Evolutionary conservation across 169 alveolate species (phyloP), one percentile per base, ranked within the genome.

Genomic region (Plasmodium blacklocki): DNA sequence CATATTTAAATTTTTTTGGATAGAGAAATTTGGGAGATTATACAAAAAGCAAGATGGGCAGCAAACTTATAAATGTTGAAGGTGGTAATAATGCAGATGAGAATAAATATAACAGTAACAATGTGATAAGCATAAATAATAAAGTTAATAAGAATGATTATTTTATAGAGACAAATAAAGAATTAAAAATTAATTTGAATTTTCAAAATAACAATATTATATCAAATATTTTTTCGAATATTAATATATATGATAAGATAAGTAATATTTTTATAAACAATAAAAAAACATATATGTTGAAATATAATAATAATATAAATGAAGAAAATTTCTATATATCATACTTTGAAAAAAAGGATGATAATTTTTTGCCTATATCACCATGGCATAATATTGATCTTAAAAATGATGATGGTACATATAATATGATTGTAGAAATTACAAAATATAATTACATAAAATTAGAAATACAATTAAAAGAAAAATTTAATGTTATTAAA

Each of bases 381-480:
- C 89, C 89, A 50, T 76, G 89, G 89, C 89, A 76, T 76, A 50
- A 76, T 58, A 63, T 76, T 5, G 68, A 66, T 21, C 67, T 76
- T 21, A 50, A 64, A 76, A 76, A 76, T 76, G 78, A 64, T 23
- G 89, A 76, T 50, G 89, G 89, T 4, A 76, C 89, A 19, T 76
- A 76, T 26, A 76, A 76, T 45, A 76, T 76, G 89, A 39, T 76
- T 1, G 89, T 76, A 12, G 89, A 76, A 64, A 76, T 76, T 29
- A 19, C 89, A 43, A 76, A 76, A 68, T 76, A 76, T 54, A 76
- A 76, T 76, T 76, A 76, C 15, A 76, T 76, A 49, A 76, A 76
- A 43, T 66, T 76, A 71, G 89, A 76, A 21, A 76, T 76, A 15
- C 54, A 76, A 45, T 76, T 76, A 56, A 76, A 19, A 26, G 89